Base-by-base conservation (phyloP, 2,329 filamentous ascomycete species). In the Graphiopsis chlorocephala region DNA sequence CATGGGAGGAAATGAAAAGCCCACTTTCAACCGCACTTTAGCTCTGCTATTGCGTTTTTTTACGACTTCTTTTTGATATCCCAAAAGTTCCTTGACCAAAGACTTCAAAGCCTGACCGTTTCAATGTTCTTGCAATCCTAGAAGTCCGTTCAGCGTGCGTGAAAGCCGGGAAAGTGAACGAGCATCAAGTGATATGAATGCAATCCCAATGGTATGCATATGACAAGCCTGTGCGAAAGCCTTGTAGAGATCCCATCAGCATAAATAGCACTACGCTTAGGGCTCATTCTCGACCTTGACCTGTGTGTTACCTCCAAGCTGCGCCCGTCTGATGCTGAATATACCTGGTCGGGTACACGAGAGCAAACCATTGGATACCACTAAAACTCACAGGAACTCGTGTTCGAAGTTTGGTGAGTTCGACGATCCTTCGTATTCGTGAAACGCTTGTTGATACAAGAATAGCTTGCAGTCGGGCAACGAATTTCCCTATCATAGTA, bases 1-100 rank as follows among this genome's bases (percentile, higher is more conserved):
- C 47, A 35, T 53, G 59, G 59, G 59, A 61, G 59, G 59, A 61
- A 61, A 52, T 61, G 45, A 61, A 61, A 61, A 61, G 59, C 59
- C 59, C 59, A 61, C 47, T 35, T 61, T 61, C 59, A 61, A 61
- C 47, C 59, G 59, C 59, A 48, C 53, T 42, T 25, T 25, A 52
- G 59, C 29, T 61, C 28, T 61, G 58, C 25, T 61, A 50, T 20
- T 50, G 58, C 58, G 28, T 61, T 50, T 20, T 20, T 59, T 61
- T 61, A 61, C 45, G 45, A 61, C 45, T 52, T 25, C 28, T 23
- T 25, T 61, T 59, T 59, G 56, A 59, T 59, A 59, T 47, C 38
- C 56, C 50, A 53, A 33, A 35, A 38, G 26, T 52, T 56, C 20
- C 53, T 47, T 28, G 26, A 29, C 56, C 38, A 59, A 23, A 23